Base-by-base conservation (phyloP, 2,329 filamentous ascomycete species). In the Metarhizium humberi region DNA sequence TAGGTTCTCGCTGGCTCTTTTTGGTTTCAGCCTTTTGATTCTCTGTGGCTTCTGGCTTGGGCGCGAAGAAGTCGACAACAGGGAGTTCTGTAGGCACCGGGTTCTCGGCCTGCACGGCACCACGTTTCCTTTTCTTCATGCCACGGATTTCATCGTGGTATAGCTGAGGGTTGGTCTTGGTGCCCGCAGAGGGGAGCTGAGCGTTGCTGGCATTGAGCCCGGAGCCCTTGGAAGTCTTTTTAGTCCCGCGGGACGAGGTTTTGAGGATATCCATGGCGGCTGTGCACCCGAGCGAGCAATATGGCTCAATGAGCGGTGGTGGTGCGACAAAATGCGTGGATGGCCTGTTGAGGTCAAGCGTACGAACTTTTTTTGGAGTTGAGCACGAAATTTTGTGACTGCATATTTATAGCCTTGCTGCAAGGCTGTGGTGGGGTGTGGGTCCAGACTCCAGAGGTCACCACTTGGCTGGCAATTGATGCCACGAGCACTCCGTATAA, bases 181-280 rank as follows among this genome's bases (percentile, higher is more conserved):
- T 80, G 58, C 85, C 86, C 52, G 81, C 81, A 4, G 85, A 88
- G 6, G 86, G 86, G 36, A 87, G 73, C 55, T 75, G 78, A 3
- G 72, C 63, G 20, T 70, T 58, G 32, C 32, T 2, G 34, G 68
- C 64, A 34, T 63, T 63, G 38, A 58, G 54, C 30, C 61, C 62
- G 45, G 69, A 58, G 18, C 65, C 63, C 56, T 72, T 76, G 5
- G 73, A 65, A 14, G 76, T 72, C 63, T 76, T 76, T 58, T 87
- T 89, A 3, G 82, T 84, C 56, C 86, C 86, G 52, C 87, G 79
- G 40, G 87, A 88, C 57, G 91, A 74, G 36, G 91, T 73, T 64
- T 85, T 89, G 65, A 90, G 75, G 54, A 90, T 84, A 71, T 91
- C 86, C 86, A 88, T 88, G 18, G 20, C 43, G 47, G 10, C 38